Conservation (phyloP, 2,329 filamentous ascomycete genomes). For the Sclerotinia subarctica region DNA sequence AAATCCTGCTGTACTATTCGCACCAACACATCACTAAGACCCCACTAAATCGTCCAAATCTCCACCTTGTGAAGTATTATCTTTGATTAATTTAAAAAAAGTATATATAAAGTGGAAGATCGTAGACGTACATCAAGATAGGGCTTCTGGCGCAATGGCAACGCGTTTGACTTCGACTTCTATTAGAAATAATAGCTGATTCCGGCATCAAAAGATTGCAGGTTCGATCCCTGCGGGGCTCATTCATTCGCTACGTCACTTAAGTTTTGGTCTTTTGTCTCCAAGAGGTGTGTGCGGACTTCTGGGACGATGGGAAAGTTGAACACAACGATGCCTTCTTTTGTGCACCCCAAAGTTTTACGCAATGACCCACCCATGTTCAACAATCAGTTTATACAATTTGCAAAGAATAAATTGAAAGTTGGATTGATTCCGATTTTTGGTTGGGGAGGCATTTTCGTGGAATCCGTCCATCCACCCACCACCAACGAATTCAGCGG, state of each 20-base stretch:
- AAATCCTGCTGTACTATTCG: background rate
- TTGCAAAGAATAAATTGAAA: background rate
- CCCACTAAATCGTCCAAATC: background rate
- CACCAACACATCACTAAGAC: background rate
- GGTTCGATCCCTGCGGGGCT: constrained; percentile 14
- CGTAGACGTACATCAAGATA: fast-evolving
- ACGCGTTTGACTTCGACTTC: constrained; percentile 19
- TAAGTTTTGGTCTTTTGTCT: too few relatives aligned
- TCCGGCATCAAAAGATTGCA: constrained; percentile 10
- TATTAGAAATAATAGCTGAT: constrained; percentile 2
- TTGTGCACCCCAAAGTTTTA: background rate
- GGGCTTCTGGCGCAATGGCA: constrained; percentile 17
- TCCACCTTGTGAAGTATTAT: background rate
- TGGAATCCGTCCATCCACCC: background rate
- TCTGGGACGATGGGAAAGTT: background rate
- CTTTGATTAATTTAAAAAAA: fast-evolving
- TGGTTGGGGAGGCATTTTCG: background rate
- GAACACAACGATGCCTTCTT: too few relatives aligned
- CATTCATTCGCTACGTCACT: background rate
- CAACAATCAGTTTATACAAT: background rate
- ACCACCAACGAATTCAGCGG: background rate
- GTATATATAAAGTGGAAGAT: background rate
- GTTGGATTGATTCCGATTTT: background rate
- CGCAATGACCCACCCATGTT: background rate
- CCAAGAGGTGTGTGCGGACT: too few relatives aligned